Conservation (phyloP, 1,139 yeast species). For the Komagataea norvegica region DNA sequence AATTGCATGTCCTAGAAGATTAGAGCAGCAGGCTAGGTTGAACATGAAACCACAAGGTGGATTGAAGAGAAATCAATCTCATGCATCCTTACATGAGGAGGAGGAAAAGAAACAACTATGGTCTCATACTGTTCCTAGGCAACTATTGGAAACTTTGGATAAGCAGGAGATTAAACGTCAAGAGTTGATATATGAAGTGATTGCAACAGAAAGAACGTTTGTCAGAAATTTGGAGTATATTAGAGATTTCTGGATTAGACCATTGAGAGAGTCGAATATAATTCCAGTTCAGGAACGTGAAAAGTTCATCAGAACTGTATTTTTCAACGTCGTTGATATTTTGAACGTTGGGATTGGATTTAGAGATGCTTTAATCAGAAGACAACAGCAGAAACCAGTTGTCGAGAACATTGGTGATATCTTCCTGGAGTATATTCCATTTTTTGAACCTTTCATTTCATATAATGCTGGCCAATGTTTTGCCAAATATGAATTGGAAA, state of each 20-base stretch:
- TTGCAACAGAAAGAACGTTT: conserved; percentile 90
- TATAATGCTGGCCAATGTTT: conserved; percentile 96
- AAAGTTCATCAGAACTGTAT: conserved; percentile 85
- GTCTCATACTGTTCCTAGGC: conserved; percentile 89
- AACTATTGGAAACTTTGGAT: conserved; percentile 71
- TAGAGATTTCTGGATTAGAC: conserved; percentile 92
- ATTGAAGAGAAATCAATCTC: conserved; percentile 73
- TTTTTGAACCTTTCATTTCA: conserved; percentile 85
- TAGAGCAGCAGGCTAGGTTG: conserved; percentile 92
- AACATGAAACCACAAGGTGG: conserved; percentile 90
- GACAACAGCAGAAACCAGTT: conserved; percentile 86
- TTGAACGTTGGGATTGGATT: conserved; percentile 77
- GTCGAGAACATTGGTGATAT: conserved; percentile 85
- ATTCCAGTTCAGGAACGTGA: conserved; percentile 89
- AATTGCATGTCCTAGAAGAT: conserved; percentile 94
- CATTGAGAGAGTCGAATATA: conserved; percentile 76
- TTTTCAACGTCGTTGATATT: conserved; percentile 85
- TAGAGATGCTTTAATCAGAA: conserved; percentile 82
- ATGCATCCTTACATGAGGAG: conserved; percentile 68
- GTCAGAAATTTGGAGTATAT: conserved; percentile 91
- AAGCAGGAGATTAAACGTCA: conserved; percentile 89
- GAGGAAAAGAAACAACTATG: conserved; percentile 87
- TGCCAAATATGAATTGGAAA: conserved; percentile 92
- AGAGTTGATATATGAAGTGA: conserved; percentile 90
- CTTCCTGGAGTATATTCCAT: conserved; percentile 75